phyloP scores from a whole-genome alignment of 305 asterid species.

The Solanum chacoense region DNA sequence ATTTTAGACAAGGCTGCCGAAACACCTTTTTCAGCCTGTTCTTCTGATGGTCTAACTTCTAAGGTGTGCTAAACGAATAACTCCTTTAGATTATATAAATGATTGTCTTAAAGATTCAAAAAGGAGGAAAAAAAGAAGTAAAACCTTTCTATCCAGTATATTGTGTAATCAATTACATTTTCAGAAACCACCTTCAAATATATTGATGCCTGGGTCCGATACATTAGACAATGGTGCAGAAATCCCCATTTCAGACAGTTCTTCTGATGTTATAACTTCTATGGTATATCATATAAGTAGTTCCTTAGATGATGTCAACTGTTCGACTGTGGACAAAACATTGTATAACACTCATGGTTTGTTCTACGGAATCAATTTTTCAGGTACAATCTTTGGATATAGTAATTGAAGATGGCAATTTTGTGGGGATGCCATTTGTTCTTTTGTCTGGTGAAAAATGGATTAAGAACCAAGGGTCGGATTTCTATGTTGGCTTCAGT shows the following conservation, averaged over 20 bases:
- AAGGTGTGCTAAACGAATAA: slow-evolving; percentile 33
- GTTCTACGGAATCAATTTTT: slow-evolving; percentile 15
- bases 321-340: not conserved
- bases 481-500: slow-evolving; percentile 67
- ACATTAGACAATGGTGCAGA: slow-evolving; percentile 51
- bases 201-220: slow-evolving; percentile 56
- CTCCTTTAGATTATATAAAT: not conserved
- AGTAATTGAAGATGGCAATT: slow-evolving; percentile 52
- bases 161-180: slow-evolving; percentile 3
- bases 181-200: slow-evolving; percentile 67
- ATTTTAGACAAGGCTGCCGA: slow-evolving; percentile 55
- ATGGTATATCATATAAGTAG: slow-evolving; percentile 34
- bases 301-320: not conserved
- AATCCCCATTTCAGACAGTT: slow-evolving; percentile 41
- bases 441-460: slow-evolving; percentile 68
- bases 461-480: slow-evolving; percentile 77
- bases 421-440: slow-evolving; percentile 97
- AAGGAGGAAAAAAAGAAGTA: not conserved
- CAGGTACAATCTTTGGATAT: slow-evolving; percentile 87
- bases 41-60: slow-evolving; percentile 29
- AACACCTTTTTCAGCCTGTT: slow-evolving; percentile 44
- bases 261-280: slow-evolving; percentile 29
- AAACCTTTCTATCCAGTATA: not conserved
- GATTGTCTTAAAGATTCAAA: slow-evolving; percentile 4
- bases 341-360: not conserved